phyloP scores from a whole-genome alignment of 768 basidiomycete species.

The Leucocoprinus sp. region DNA sequence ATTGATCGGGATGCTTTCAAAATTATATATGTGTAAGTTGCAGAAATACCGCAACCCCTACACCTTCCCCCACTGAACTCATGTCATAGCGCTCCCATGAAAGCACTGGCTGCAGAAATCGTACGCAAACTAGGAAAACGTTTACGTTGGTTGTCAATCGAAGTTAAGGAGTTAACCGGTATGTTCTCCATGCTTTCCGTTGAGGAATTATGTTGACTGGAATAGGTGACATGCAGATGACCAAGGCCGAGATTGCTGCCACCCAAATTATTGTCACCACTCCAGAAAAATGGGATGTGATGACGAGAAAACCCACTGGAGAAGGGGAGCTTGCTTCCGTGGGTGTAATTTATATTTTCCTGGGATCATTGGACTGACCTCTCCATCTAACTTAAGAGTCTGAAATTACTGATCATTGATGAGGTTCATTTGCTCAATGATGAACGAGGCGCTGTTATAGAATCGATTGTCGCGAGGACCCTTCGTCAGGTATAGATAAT shows the following conservation, averaged over 20 bases:
- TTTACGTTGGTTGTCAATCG: conserved; percentile 78
- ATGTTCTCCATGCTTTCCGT: conserved; percentile 11
- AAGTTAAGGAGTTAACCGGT: conserved; percentile 89
- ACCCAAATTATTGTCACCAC: conserved; percentile 99
- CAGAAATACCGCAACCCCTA: neutral
- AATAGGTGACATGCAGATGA: conserved; percentile 92
- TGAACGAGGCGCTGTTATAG: conserved; percentile 96
- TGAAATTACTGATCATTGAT: conserved; percentile 94
- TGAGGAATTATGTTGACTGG: conserved; percentile 10
- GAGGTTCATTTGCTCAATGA: conserved; percentile 97
- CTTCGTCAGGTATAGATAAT: conserved; percentile 60
- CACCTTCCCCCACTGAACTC: neutral
- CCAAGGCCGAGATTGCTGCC: conserved; percentile 85
- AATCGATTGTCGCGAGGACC: conserved; percentile 95
- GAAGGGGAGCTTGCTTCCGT: conserved; percentile 96
- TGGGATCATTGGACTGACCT: neutral
- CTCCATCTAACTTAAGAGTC: conserved; percentile 43
- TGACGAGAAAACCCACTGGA: conserved; percentile 92
- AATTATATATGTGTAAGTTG: conserved; percentile 86
- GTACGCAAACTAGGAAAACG: conserved; percentile 88
- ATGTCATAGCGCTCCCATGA: conserved; percentile 83
- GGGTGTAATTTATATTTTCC: conserved; percentile 18
- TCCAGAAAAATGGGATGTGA: conserved; percentile 99
- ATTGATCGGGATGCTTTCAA: conserved; percentile 78
- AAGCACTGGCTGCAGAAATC: conserved; percentile 93